Base-by-base conservation (phyloP, 345 rosid species). In the Populus alba region DNA sequence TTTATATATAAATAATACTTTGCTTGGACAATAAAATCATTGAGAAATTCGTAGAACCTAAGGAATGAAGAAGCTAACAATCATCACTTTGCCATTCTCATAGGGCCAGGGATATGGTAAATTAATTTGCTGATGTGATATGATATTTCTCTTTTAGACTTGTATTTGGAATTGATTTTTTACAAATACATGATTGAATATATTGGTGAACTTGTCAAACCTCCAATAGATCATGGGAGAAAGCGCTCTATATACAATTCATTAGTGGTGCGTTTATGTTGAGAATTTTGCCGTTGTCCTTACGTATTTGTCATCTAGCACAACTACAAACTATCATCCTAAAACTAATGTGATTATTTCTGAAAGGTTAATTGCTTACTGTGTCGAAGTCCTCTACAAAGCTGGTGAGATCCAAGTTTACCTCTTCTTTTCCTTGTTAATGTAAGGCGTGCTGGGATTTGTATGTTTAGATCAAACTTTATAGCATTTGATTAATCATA, bases 21-120 rank as follows among this genome's bases (percentile, higher is more conserved):
- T 43, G 47, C 47, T 11, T 43, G 47, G 47, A 43, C 0, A 43
- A 3, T 8, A 8, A 11, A 11, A 43, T 43, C 47, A 11, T 43
- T 10, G 47, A 43, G 47, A 41, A 41, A 41, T 8, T 41, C 45
- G 45, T 2, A 41, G 45, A 43, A 41, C 45, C 12, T 41, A 41
- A 41, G 45, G 13, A 41, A 41, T 41, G 45, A 41, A 41, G 45
- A 41, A 41, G 0, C 45, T 41, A 41, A 43, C 47, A 43, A 43
- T 8, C 47, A 43, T 43, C 47, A 43, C 80, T 95, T 92, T 61
- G 83, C 94, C 97, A 90, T 84, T 92, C 95, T 12, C 96, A 92
- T 80, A 90, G 84, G 77, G 98, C 98, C 1, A 96, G 98, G 78
- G 99, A 95, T 81, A 95, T 93, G 98, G 99, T 95, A 83, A 85